Evolutionary conservation across 768 basidiomycete species (phyloP), one percentile per base, ranked within the genome.

Genomic region (Trametes cinnabarina): DNA sequence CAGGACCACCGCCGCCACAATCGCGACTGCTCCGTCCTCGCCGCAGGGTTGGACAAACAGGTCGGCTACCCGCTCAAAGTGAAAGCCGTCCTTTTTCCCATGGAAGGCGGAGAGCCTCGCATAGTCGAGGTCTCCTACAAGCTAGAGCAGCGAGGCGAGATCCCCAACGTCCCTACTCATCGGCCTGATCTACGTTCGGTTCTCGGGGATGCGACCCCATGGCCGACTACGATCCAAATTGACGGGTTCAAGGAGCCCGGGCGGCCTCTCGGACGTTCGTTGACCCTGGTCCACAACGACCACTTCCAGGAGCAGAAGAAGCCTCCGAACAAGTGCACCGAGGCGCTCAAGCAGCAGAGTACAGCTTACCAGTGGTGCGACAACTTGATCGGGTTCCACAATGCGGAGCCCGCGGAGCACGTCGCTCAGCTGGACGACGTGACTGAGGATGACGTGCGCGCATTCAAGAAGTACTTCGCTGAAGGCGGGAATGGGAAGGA

Each of bases 401-500:
- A 46, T 11, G 30, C 32, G 11, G 1, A 41, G 23, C 43, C 57
- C 11, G 20, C 39, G 3, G 17, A 43, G 9, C 26, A 25, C 14
- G 37, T 32, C 1, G 47, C 26, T 1, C 40, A 23, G 26, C 46
- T 8, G 14, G 49, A 51, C 1, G 48, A 51, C 34, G 30, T 25
- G 22, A 51, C 39, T 34, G 42, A 44, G n/a, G 40, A 46, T n/a
- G 57, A 58, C 34, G 42, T 47, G n/a, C n/a, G n/a, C n/a, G n/a
- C n/a, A n/a, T n/a, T n/a, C n/a, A n/a, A n/a, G n/a, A n/a, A n/a
- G n/a, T n/a, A n/a, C n/a, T n/a, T n/a, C n/a, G n/a, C n/a, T n/a
- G n/a, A n/a, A n/a, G n/a, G n/a, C n/a, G n/a, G n/a, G n/a, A n/a
- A n/a, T n/a, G n/a, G n/a, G n/a, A n/a, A n/a, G n/a, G n/a, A n/a